These are phyloP conservation scores for Zymoseptoria ardabiliae DNA, from an alignment of 2,329 filamentous ascomycete genomes.

Conservation along the genomic window DNA sequence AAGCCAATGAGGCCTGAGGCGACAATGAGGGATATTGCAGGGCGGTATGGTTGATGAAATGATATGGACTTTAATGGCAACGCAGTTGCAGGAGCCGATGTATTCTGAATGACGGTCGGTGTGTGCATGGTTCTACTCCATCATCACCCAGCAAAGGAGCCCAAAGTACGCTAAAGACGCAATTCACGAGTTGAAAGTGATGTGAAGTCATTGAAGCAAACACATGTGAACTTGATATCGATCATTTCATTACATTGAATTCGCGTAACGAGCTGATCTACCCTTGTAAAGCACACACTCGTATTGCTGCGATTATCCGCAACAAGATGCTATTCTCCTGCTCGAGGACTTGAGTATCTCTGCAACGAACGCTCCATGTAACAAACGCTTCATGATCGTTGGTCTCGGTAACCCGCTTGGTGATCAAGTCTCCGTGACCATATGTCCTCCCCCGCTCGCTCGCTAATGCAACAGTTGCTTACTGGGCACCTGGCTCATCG, in stretches of 20 bases:
- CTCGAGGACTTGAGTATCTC: background rate
- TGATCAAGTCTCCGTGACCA: background rate
- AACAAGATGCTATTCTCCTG: background rate
- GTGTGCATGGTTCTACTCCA: no score
- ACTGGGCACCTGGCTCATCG: conserved; percentile 21
- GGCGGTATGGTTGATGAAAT: background rate
- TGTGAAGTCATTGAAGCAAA: background rate
- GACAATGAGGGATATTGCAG: background rate
- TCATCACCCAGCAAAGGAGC: no score
- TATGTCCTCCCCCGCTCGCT: background rate
- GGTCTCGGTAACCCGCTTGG: background rate
- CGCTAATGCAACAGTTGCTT: background rate
- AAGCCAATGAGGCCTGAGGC: background rate
- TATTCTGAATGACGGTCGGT: no score
- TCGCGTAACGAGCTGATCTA: background rate
- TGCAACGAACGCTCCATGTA: background rate
- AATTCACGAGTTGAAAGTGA: background rate
- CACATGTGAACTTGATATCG: background rate
- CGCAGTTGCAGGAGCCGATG: no score
- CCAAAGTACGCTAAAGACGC: background rate
- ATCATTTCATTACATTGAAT: background rate
- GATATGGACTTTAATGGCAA: background rate
- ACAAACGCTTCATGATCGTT: background rate
- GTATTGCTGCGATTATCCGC: background rate
- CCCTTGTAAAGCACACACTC: background rate